Base-by-base conservation (phyloP, 2,329 filamentous ascomycete genomes). In the Fusarium sp. region DNA sequence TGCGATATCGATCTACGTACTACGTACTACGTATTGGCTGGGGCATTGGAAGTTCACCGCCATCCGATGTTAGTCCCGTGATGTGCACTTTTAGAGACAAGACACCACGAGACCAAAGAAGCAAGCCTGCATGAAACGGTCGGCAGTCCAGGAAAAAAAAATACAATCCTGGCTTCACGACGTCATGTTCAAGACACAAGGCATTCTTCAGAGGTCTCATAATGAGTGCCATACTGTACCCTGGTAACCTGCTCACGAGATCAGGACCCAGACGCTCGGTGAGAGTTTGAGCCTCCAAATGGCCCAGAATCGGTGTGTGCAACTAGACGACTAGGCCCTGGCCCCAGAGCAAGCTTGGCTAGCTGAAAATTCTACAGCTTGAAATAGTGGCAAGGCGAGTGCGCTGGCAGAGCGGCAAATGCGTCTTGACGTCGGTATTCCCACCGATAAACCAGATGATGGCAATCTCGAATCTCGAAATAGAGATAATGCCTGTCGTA, bases 311-410 rank as follows among this genome's bases (percentile, higher is more conserved):
- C 56, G 54, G 59, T 68, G 56, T 58, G 56, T 50, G 33, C 56
- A 55, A 62, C 60, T 65, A 66, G 55, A 46, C 56, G 57, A 62
- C 60, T 65, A 66, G 55, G 49, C 62, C 52, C 58, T 35, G 30
- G 59, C 61, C 40, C 52, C 46, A 25, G 50, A 52, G 39, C 56
- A 59, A 44, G 47, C 56, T 44, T 53, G 59, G 56, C 52, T 49
- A 71, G 73, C 72, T 74, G 68, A 74, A 73, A 63, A 60, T 54
- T 41, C 35, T 56, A 62, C 70, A 73, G 65, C 62, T 59, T 60
- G 39, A 40, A 53, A 53, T 44, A 35, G 67, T 72, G 72, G 72
- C 70, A 59, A 73, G 47, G 48, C 56, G 62, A 58, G 64, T 74
- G 72, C 65, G 72, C 59, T 74, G 72, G 57, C 67, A 67, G 50